Evolutionary conservation across 257 asterid genomes (phyloP), one percentile per base, ranked within the genome.

Genomic region (Capsicum rhomboideum): DNA sequence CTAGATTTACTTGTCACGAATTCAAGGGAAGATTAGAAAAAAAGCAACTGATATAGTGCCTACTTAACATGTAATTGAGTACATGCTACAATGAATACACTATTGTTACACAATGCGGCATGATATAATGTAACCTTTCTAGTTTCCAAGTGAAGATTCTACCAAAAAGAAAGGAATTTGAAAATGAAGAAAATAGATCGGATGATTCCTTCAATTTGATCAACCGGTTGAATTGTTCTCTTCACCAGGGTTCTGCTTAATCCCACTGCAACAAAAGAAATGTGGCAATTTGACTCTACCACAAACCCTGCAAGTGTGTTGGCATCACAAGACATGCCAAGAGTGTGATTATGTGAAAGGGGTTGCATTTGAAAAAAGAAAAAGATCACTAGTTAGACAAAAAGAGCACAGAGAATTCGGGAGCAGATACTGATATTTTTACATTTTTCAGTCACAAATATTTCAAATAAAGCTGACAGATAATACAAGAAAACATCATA

Each of bases 261-360:
- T 87, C 85, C 98, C 99, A 29, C 97, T 89, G 95, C 99, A 95
- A 86, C 99, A 95, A 89, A 88, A 95, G 92, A 91, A 93, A 90
- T 95, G 98, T 42, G 98, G 98, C 78, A 94, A 91, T 87, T 96
- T 96, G 37, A 96, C 99, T 84, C 95, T 93, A 69, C 98, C 99
- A 23, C 99, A 96, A 12, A 78, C 97, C 93, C 99, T 97, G 92
- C 84, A 86, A 79, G 88, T 21, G 81, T 44, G 40, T 21, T 74
- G 46, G 80, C 59, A 74, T 21, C 40, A 74, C 21, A 74, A 49
- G 56, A 53, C 18, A 69, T 28, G 49, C 21, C 58, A 46, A 46
- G 55, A n/a, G 69, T 61, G 46, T 85, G 14, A 79, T 64, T 79
- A 18, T 75, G 78, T n/a, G 78, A 31, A 81, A 84, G 21, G 18